Conservation (phyloP, 192 early-diverging fungal species). For the Podila epicladia region DNA sequence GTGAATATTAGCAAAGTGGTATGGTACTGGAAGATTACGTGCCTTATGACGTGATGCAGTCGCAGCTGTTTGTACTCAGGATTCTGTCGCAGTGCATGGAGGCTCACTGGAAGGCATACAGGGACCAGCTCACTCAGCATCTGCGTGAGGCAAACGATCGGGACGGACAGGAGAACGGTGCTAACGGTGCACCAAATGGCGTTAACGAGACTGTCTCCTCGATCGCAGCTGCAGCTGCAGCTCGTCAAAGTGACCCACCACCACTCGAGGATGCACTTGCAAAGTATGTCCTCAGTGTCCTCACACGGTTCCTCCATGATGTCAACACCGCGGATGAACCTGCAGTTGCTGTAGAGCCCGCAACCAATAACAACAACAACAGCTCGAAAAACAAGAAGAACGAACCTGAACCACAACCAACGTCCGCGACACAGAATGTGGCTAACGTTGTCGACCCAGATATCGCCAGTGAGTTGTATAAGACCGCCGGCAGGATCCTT, state of each 20-base stretch:
- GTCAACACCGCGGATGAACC: slow-evolving; percentile 56
- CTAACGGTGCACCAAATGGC: slow-evolving; percentile 13
- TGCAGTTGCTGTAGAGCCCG: slow-evolving; percentile 27
- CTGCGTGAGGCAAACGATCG: slow-evolving; percentile 39
- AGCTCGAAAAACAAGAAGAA: slow-evolving; percentile 33
- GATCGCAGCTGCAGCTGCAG: slow-evolving; percentile 26
- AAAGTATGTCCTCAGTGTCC: slow-evolving; percentile 68
- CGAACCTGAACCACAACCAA: slow-evolving; percentile 29
- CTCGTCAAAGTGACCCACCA: slow-evolving; percentile 71
- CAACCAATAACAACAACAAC: slow-evolving; percentile 43
- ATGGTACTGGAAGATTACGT: slow-evolving; percentile 63
- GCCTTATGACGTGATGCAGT: slow-evolving; percentile 80
- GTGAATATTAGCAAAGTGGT: slow-evolving; percentile 39
- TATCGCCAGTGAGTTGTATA: slow-evolving; percentile 78
- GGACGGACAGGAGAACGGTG: slow-evolving; percentile 22
- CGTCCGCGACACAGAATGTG: slow-evolving; percentile 43
- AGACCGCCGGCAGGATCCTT: slow-evolving; percentile 84
- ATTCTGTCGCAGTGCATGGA: slow-evolving; percentile 88
- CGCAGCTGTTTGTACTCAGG: slow-evolving; percentile 85
- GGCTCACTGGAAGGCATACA: slow-evolving; percentile 84
- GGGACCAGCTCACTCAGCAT: slow-evolving; percentile 51
- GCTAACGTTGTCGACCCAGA: slow-evolving; percentile 43
- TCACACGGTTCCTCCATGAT: slow-evolving; percentile 74
- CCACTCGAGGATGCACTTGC: slow-evolving; percentile 79
- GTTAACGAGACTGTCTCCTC: slow-evolving; percentile 22